These are phyloP conservation scores for Solanum virginianum DNA, from an alignment of 257 asterid genomes.

Conservation along the genomic window DNA sequence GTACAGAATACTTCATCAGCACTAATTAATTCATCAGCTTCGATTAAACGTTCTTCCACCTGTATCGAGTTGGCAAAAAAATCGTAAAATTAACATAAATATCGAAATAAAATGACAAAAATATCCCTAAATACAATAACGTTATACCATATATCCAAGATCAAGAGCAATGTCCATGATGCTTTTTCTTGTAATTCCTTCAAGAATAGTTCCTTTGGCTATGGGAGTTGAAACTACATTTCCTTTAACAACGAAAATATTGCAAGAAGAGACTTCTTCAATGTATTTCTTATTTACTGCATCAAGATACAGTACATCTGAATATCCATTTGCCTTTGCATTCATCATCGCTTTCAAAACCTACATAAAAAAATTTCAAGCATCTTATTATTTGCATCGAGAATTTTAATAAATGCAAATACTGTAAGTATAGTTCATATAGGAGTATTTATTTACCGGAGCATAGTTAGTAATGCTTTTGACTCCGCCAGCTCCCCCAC, in stretches of 20 bases:
- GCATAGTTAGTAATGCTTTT: constrained; percentile 87
- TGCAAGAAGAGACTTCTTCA: constrained; percentile 74
- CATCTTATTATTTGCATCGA: background rate
- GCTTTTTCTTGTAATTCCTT: constrained; percentile 72
- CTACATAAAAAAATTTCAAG: constrained; percentile 8
- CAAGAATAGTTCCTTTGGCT: constrained; percentile 52
- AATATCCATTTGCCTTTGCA: constrained; percentile 55
- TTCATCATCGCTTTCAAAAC: constrained; percentile 43
- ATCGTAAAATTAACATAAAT: background rate
- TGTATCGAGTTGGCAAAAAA: background rate
- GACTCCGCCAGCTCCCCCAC: constrained; percentile 77
- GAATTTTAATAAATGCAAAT: background rate
- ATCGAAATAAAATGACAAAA: too few relatives aligned
- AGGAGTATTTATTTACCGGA: constrained; percentile 29
- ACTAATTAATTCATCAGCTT: constrained; percentile 46
- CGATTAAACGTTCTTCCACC: constrained; percentile 59
- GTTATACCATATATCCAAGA: constrained; percentile 38
- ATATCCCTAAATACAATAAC: background rate
- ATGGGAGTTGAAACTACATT: constrained; percentile 54
- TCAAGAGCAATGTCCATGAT: constrained; percentile 62
- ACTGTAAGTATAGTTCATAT: background rate
- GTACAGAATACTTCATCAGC: constrained; percentile 92
- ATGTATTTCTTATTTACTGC: constrained; percentile 41
- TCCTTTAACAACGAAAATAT: constrained; percentile 55
- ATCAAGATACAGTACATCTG: constrained; percentile 69